phyloP scores from a whole-genome alignment of 1,284 basidiomycete genomes.

The Cutaneotrichosporon sp. region DNA sequence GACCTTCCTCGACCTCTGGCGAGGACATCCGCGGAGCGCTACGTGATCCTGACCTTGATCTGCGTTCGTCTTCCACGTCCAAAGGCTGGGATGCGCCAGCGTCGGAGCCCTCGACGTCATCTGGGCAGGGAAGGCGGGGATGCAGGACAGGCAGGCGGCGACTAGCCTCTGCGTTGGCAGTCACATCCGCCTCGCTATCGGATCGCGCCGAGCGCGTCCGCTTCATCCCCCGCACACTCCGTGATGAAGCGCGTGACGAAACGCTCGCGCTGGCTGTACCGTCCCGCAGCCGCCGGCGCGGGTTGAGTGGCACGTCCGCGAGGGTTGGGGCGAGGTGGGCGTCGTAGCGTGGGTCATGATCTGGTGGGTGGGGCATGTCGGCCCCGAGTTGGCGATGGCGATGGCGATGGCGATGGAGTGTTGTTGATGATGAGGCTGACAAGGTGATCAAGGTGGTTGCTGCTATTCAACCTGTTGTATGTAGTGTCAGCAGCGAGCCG shows the following conservation, averaged over 20 bases:
- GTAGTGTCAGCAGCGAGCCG: no score
- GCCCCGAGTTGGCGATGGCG: background rate
- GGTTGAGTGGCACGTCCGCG: conserved; percentile 36
- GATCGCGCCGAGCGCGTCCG: conserved; percentile 6
- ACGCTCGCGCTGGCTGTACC: conserved; percentile 1
- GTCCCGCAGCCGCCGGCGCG: conserved; percentile 38
- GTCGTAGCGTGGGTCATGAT: conserved; percentile 3
- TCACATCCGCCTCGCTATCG: background rate
- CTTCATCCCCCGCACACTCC: conserved; percentile 8
- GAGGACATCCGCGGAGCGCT: background rate
- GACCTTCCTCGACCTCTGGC: background rate
- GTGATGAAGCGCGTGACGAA: background rate
- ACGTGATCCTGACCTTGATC: background rate
- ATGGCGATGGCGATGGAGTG: background rate
- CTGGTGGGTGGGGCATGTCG: background rate
- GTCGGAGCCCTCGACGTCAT: conserved; percentile 1
- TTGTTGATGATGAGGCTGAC: background rate
- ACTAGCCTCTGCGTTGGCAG: conserved; percentile 12
- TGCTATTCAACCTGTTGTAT: no score
- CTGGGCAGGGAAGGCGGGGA: background rate
- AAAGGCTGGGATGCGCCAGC: no score
- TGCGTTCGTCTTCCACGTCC: conserved; percentile 1
- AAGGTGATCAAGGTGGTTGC: no score
- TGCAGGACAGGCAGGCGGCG: conserved; percentile 18
- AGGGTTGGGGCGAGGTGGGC: conserved; percentile 23